These are phyloP conservation scores for Candida incommunis DNA, from an alignment of 805 yeast genomes.

Conservation along the genomic window DNA sequence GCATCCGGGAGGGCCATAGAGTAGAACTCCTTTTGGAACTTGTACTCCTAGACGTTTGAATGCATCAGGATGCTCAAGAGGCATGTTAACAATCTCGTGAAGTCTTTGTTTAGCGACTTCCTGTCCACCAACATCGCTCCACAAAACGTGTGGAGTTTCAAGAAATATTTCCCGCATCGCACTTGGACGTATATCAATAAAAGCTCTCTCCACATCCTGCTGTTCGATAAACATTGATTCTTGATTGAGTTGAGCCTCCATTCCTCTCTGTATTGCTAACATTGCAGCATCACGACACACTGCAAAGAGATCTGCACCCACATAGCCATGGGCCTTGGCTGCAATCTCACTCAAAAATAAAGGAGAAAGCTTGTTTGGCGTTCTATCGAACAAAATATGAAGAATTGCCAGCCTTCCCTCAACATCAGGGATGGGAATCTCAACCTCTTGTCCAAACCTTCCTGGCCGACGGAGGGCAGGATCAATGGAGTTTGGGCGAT, in stretches of 20 bases:
- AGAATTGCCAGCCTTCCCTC: slow-evolving; percentile 67
- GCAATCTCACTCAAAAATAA: slow-evolving; percentile 54
- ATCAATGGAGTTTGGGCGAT: slow-evolving; percentile 75
- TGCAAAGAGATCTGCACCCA: slow-evolving; percentile 90
- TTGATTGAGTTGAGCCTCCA: slow-evolving; percentile 15
- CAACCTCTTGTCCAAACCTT: slow-evolving; percentile 78
- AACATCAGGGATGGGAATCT: slow-evolving; percentile 83
- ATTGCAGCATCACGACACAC: slow-evolving; percentile 79
- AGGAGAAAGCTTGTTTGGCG: slow-evolving; percentile 40
- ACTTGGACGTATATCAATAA: slow-evolving; percentile 77
- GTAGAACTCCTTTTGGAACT: slow-evolving; percentile 84
- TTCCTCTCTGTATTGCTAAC: slow-evolving; percentile 57
- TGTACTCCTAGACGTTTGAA: slow-evolving; percentile 65
- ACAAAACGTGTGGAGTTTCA: slow-evolving; percentile 85
- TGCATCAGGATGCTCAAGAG: slow-evolving; percentile 67
- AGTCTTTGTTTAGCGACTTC: slow-evolving; percentile 65
- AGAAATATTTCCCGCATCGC: slow-evolving; percentile 94
- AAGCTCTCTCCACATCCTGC: slow-evolving; percentile 54
- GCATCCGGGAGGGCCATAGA: slow-evolving; percentile 98
- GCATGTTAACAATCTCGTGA: slow-evolving; percentile 83
- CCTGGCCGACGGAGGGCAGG: slow-evolving; percentile 84
- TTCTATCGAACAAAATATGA: slow-evolving; percentile 39
- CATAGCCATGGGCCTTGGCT: slow-evolving; percentile 84
- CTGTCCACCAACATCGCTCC: slow-evolving; percentile 97
- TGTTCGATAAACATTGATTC: slow-evolving; percentile 32